Conservation (phyloP, 345 rosid genomes). For the Melaleuca quinquenervia region DNA sequence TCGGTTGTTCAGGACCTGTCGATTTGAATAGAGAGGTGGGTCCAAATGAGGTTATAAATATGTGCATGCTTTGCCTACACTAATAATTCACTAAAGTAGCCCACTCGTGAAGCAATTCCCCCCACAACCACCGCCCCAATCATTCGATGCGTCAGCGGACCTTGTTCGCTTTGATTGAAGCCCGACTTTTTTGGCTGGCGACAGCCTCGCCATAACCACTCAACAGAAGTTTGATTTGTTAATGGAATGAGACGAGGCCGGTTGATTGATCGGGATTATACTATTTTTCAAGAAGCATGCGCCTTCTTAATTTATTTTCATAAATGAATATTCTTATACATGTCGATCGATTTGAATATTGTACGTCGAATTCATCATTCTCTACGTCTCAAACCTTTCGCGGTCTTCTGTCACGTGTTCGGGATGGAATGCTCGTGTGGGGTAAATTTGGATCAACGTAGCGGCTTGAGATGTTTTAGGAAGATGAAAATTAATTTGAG, state of each 20-base stretch:
- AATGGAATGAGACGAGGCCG: no score
- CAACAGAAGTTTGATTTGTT: no score
- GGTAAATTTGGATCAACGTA: neutral
- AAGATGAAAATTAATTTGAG: no score
- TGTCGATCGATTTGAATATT: neutral
- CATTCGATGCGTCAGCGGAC: neutral
- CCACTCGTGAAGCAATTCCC: neutral
- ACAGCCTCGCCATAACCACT: neutral
- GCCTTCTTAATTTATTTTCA: no score
- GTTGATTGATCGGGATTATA: no score
- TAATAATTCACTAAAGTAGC: neutral
- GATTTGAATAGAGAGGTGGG: neutral
- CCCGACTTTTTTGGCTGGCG: neutral
- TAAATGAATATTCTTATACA: neutral
- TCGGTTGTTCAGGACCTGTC: neutral
- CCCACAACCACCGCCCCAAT: neutral
- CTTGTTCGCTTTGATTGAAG: neutral
- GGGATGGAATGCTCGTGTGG: accelerated
- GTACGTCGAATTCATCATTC: accelerated
- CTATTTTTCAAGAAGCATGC: no score
- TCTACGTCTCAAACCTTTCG: neutral
- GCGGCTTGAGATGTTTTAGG: accelerated
- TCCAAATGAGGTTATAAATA: neutral
- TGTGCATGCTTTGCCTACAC: neutral
- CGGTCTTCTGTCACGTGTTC: neutral